Conservation (phyloP, 306 rosid genomes). For the Fagus crenata region DNA sequence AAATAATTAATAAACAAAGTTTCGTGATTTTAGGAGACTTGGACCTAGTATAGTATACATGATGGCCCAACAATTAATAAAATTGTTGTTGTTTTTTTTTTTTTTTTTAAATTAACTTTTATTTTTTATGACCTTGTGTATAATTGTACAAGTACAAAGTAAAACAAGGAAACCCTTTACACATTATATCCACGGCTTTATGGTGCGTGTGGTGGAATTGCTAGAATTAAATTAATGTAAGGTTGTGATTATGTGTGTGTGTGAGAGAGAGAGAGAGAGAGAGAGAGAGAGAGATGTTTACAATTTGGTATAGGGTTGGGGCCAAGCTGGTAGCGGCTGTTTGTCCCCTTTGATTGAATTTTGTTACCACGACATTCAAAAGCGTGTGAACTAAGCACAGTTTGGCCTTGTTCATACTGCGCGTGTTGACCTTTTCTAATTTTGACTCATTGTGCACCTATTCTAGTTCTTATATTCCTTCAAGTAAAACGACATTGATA, state of each 20-base stretch:
- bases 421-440: slow-evolving; percentile 36
- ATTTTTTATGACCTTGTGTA: neutral
- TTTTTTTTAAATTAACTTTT: neutral
- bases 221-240: too few species aligned
- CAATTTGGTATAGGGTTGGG: neutral
- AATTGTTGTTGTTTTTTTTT: neutral
- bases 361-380: slow-evolving; percentile 32
- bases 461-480: neutral
- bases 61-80: slow-evolving; percentile 22
- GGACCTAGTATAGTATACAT: slow-evolving; percentile 40
- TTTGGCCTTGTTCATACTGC: slow-evolving; percentile 9
- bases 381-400: slow-evolving; percentile 22
- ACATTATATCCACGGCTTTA: neutral
- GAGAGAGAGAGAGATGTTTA: slow-evolving; percentile 17
- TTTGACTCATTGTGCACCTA: slow-evolving; percentile 41
- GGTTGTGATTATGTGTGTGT: neutral
- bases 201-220: slow-evolving; percentile 7
- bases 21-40: slow-evolving; percentile 30
- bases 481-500: neutral
- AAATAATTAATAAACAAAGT: slow-evolving; percentile 10
- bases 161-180: neutral
- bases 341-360: slow-evolving; percentile 47
- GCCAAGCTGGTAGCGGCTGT: slow-evolving; percentile 54
- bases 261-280: neutral
- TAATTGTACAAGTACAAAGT: neutral